Evolutionary conservation across 768 basidiomycete genomes (phyloP).

Genomic region (Saitozyma podzolica): DNA sequence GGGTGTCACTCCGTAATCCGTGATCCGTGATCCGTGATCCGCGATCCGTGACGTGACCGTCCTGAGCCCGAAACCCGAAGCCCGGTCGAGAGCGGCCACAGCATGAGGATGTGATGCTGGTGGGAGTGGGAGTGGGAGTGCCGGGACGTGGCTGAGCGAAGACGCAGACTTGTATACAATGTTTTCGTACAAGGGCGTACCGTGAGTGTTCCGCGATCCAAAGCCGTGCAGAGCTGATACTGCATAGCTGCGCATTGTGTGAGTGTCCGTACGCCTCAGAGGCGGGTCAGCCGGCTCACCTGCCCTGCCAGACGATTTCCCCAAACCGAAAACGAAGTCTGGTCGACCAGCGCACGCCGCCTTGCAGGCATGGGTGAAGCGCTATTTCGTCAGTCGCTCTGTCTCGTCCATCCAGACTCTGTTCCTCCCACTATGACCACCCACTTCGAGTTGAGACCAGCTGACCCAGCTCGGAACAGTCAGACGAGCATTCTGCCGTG

Average conservation of each 20-base stretch:
- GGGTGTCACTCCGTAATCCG: too few relatives aligned
- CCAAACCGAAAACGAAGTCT: conserved; percentile 29
- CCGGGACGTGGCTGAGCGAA: not conserved
- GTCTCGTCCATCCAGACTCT: not conserved
- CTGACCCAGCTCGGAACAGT: too few relatives aligned
- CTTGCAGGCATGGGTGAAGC: conserved; percentile 70
- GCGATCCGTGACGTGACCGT: too few relatives aligned
- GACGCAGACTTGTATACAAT: conserved; percentile 73
- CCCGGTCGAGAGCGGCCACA: too few relatives aligned
- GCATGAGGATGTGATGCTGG: too few relatives aligned
- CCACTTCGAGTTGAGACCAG: too few relatives aligned
- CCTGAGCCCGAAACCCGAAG: too few relatives aligned
- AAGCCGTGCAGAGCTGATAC: conserved; percentile 60
- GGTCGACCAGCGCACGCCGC: conserved; percentile 53
- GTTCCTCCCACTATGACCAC: too few relatives aligned
- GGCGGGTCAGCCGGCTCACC: not conserved
- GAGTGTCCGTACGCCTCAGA: not conserved
- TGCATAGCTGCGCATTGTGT: conserved; percentile 58
- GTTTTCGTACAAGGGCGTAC: conserved; percentile 74
- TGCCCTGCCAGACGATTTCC: conserved; percentile 41
- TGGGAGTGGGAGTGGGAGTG: too few relatives aligned
- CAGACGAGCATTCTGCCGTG: too few relatives aligned
- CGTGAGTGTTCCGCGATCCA: conserved; percentile 63
- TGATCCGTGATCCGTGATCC: too few relatives aligned
- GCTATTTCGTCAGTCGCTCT: conserved; percentile 62